These are phyloP conservation scores for Amylocarpus encephaloides DNA, from an alignment of 2,329 filamentous ascomycete species.

Conservation along the genomic window DNA sequence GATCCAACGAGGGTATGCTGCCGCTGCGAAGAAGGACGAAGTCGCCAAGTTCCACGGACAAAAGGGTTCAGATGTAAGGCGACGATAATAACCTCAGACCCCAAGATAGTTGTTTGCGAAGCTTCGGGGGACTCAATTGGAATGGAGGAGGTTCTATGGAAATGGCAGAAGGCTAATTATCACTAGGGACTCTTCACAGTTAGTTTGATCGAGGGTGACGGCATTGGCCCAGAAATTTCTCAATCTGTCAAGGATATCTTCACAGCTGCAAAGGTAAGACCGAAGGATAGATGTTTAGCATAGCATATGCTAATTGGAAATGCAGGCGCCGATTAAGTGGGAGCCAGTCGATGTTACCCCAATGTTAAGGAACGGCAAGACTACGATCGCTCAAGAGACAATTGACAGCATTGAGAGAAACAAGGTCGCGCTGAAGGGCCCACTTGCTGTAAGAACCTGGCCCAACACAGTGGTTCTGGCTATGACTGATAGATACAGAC, in stretches of 20 bases:
- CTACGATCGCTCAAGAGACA: constrained; percentile 84
- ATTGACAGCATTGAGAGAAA: constrained; percentile 92
- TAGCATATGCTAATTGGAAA: constrained; percentile 17
- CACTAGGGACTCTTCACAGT: constrained; percentile 87
- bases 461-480: constrained; percentile 10
- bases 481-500: constrained; percentile 48
- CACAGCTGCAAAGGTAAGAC: constrained; percentile 76
- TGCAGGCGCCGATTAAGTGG: constrained; percentile 85
- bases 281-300: constrained; percentile 1
- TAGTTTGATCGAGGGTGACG: constrained; percentile 96
- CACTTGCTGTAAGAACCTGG: constrained; percentile 68
- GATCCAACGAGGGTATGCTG: constrained; percentile 33
- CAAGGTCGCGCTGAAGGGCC: constrained; percentile 96
- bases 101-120: constrained; percentile 11
- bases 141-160: constrained; percentile 4
- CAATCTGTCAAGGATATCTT: constrained; percentile 99
- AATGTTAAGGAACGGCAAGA: constrained; percentile 89
- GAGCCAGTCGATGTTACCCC: constrained; percentile 96
- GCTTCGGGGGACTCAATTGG: constrained; percentile 22
- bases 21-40: constrained; percentile 58
- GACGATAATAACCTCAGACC: constrained; percentile 33
- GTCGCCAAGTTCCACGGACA: constrained; percentile 91
- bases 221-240: constrained; percentile 96
- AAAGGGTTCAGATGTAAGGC: constrained; percentile 79
- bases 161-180: constrained; percentile 17